phyloP scores from a whole-genome alignment of 2,329 filamentous ascomycete genomes.

The Aspergillus fischeri region DNA sequence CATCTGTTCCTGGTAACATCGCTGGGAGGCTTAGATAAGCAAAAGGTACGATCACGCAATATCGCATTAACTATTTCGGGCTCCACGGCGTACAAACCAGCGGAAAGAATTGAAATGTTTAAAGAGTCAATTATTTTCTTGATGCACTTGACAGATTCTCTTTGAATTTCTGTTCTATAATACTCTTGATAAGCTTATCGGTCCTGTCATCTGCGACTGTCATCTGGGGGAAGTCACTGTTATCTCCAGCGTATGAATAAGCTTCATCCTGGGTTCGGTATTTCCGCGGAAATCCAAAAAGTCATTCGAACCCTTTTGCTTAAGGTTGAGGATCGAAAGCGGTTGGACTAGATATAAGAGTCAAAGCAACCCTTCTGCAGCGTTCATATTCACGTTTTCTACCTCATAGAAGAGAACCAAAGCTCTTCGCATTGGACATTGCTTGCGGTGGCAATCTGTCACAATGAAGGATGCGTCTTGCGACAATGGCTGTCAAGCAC shows the following conservation, averaged over 20 bases:
- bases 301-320: background rate
- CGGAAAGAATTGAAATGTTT: conserved; percentile 20
- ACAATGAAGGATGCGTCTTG: conserved; percentile 31
- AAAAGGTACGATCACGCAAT: conserved; percentile 26
- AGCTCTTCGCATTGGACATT: conserved; percentile 9
- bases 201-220: conserved; percentile 4
- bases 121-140: conserved; percentile 9
- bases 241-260: conserved; percentile 11
- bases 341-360: background rate
- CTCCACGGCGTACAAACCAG: background rate
- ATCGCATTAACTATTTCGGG: conserved; percentile 27
- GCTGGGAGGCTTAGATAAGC: conserved; percentile 19
- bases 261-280: conserved; percentile 7
- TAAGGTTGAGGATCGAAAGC: background rate
- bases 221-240: conserved; percentile 8
- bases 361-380: background rate
- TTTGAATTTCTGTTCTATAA: conserved; percentile 7
- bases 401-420: background rate
- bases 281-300: conserved; percentile 18
- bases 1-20: background rate
- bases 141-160: background rate
- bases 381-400: background rate
- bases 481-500: conserved; percentile 17
- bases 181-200: conserved; percentile 16
- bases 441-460: conserved; percentile 13